These are phyloP conservation scores for Toxoplasma gondii DNA, from an alignment of 169 alveolate species.

Conservation along the genomic window DNA sequence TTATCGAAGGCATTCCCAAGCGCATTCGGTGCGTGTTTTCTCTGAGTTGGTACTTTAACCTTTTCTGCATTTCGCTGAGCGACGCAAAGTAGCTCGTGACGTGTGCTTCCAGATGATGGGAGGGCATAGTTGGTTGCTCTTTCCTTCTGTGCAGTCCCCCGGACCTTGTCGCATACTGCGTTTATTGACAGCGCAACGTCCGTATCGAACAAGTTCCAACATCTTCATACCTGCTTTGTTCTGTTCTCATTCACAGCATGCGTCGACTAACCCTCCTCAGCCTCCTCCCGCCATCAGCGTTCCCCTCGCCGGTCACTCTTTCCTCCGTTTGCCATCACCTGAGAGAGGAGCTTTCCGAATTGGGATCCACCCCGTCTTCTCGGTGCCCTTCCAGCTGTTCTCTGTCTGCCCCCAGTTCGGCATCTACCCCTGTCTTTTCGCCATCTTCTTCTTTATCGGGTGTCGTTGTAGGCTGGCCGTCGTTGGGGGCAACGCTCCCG, in stretches of 20 bases:
- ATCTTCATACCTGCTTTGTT: not conserved
- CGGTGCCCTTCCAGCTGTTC: too few relatives aligned
- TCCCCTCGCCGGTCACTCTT: not conserved
- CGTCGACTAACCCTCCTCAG: not conserved
- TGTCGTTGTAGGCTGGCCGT: not conserved
- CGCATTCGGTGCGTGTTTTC: not conserved
- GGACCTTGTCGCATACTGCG: too few relatives aligned
- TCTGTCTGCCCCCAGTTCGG: too few relatives aligned
- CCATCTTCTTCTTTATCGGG: not conserved
- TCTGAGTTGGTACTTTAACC: too few relatives aligned
- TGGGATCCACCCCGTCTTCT: not conserved
- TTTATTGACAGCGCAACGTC: too few relatives aligned
- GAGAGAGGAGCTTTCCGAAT: not conserved
- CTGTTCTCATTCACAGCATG: not conserved
- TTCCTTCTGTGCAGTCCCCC: too few relatives aligned
- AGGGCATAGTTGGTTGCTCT: too few relatives aligned
- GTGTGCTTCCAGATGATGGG: too few relatives aligned
- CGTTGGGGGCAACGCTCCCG: not conserved
- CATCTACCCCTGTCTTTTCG: not conserved
- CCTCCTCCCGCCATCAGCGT: not conserved
- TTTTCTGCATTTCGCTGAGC: too few relatives aligned
- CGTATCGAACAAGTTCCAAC: too few relatives aligned
- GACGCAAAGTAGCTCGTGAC: too few relatives aligned
- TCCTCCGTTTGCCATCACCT: not conserved
- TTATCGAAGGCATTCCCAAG: not conserved